Evolutionary conservation across 495 filamentous ascomycete genomes (phyloP).

Genomic region (Lichenothelia convexa): DNA sequence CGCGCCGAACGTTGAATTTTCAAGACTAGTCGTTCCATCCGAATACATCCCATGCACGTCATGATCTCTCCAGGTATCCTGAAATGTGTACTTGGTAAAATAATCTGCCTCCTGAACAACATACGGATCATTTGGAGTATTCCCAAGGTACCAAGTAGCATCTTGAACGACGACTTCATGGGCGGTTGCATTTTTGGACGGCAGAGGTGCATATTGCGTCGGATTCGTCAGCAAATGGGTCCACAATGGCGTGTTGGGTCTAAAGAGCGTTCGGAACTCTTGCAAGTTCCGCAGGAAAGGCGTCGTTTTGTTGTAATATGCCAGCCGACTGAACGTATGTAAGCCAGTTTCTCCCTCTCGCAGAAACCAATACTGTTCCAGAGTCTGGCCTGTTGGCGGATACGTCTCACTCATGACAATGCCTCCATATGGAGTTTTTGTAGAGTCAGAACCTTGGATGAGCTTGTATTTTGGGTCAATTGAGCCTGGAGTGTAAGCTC

Average conservation of each 20-base stretch:
- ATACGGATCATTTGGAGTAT: constrained; percentile 31
- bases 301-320: constrained; percentile 33
- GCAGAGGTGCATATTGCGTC: constrained; percentile 32
- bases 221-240: constrained; percentile 35
- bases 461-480: constrained; percentile 26
- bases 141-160: constrained; percentile 36
- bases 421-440: constrained; percentile 29
- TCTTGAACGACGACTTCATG: constrained; percentile 34
- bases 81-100: constrained; percentile 41
- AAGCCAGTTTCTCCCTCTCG: constrained; percentile 36
- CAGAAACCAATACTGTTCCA: constrained; percentile 41
- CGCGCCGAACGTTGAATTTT: constrained; percentile 30
- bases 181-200: constrained; percentile 25
- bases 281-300: constrained; percentile 36
- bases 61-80: constrained; percentile 32
- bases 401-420: constrained; percentile 34
- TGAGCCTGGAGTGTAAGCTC: constrained; percentile 33
- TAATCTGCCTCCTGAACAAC: constrained; percentile 33
- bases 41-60: constrained; percentile 35
- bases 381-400: constrained; percentile 29
- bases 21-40: constrained; percentile 30
- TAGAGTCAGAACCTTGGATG: constrained; percentile 30
- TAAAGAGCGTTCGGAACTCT: constrained; percentile 36
- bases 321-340: constrained; percentile 34
- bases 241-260: constrained; percentile 35